Evolutionary conservation across 1,284 basidiomycete genomes (phyloP).

Genomic region (Gyrodon tennesseensis): DNA sequence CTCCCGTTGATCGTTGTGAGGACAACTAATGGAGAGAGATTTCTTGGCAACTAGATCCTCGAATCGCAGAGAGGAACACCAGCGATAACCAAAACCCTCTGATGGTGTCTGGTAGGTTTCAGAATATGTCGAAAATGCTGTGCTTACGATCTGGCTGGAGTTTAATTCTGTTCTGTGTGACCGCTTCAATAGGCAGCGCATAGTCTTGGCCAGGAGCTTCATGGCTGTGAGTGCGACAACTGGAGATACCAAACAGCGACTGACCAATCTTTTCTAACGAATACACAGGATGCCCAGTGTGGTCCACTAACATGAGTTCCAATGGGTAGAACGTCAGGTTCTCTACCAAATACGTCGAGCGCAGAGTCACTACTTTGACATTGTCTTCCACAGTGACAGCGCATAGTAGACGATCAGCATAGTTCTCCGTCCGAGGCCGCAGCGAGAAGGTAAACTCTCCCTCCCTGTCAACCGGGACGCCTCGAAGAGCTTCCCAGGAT

Average conservation of each 20-base stretch:
- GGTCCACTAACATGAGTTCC: constrained; percentile 90
- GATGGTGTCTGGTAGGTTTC: constrained; percentile 20
- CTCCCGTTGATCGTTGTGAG: constrained; percentile 78
- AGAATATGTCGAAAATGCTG: constrained; percentile 9
- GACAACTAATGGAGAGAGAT: constrained; percentile 82
- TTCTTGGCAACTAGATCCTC: constrained; percentile 84
- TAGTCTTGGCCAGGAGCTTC: constrained; percentile 85
- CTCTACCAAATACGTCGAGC: constrained; percentile 92
- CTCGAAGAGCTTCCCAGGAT: constrained; percentile 87
- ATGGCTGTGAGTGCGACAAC: constrained; percentile 13
- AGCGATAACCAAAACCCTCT: constrained; percentile 96
- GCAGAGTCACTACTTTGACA: constrained; percentile 93
- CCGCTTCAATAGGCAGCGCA: constrained; percentile 89
- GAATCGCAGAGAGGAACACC: constrained; percentile 90
- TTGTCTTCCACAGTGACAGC: constrained; percentile 92
- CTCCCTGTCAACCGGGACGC: constrained; percentile 92
- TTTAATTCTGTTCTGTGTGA: constrained; percentile 80
- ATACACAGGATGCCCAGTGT: constrained; percentile 77
- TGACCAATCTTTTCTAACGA: constrained; percentile 82
- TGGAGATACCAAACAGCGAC: constrained; percentile 37
- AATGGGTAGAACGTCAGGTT: constrained; percentile 93
- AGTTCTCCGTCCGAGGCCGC: constrained; percentile 74
- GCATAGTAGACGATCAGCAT: constrained; percentile 82
- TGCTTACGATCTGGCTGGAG: constrained; percentile 89
- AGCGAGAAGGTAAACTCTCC: constrained; percentile 91